Conservation (phyloP, 805 yeast species). For the Tetrapisispora iriomotensis region DNA sequence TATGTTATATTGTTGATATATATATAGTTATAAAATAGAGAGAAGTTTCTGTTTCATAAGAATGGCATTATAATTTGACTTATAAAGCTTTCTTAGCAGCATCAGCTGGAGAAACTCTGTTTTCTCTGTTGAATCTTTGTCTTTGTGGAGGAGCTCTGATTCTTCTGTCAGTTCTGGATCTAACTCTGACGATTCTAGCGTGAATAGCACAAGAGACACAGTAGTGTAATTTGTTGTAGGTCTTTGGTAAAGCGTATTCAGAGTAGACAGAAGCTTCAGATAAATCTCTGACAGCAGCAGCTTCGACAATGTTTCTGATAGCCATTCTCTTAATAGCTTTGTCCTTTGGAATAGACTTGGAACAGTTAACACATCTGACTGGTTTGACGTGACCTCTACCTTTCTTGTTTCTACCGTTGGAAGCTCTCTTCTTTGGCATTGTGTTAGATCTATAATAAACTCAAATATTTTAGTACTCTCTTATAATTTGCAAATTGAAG, state of each 20-base stretch:
- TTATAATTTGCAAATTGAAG: too few relatives aligned
- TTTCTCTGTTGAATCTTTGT: conserved; percentile 95
- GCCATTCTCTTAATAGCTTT: conserved; percentile 99
- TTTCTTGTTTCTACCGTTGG: conserved; percentile 99
- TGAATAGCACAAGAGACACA: conserved; percentile 99
- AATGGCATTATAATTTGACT: conserved; percentile 10
- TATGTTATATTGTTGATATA: conserved; percentile 1
- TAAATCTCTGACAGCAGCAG: conserved; percentile 99
- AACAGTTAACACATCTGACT: conserved; percentile 99
- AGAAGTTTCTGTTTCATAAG: too few relatives aligned
- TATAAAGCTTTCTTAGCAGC: conserved; percentile 90
- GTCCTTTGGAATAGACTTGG: conserved; percentile 99
- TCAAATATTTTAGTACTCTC: too few relatives aligned
- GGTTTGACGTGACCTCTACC: conserved; percentile 99
- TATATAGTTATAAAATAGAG: conserved; percentile 4
- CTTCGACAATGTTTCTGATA: conserved; percentile 99
- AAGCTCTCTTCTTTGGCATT: conserved; percentile 99
- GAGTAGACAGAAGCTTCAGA: conserved; percentile 98
- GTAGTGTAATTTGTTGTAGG: conserved; percentile 99
- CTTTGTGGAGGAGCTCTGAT: conserved; percentile 98
- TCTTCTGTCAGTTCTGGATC: conserved; percentile 98
- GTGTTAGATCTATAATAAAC: conserved; percentile 22
- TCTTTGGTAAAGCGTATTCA: conserved; percentile 99
- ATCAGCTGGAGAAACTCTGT: conserved; percentile 92
- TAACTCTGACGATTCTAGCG: conserved; percentile 99